Base-by-base conservation (phyloP, 768 basidiomycete species). In the Amanita polypyramis region DNA sequence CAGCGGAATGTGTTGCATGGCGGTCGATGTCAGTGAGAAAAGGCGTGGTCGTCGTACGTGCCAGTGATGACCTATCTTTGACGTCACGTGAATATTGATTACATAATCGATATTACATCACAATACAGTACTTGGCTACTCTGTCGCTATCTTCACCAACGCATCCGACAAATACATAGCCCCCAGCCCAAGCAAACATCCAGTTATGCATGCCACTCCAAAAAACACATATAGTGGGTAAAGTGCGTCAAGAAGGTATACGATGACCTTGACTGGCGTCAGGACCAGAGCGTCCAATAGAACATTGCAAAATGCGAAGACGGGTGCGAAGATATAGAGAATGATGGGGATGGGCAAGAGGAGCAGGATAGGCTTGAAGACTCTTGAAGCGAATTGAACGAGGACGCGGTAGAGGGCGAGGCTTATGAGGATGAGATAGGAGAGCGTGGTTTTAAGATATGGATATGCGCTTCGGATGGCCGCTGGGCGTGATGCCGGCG, bases 141-240 rank as follows among this genome's bases (percentile, higher is more conserved):
- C 42, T 10, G 9, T 21, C 10, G 32, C 36, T 4, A 47, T 32
- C 19, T 23, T 35, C 33, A 49, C 47, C 39, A 49, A 35, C 21
- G 25, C 5, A 33, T 49, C 33, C 67, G 47, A 49, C 12, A 49
- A 4, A 11, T 32, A 49, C 10, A 19, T 42, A 7, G 25, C 79
- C 10, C 63, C 51, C 1, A 70, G 41, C 2, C 79, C 79, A 1
- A 80, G 37, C 15, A 69, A 14, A 8, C 60, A 62, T 5, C 79
- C 79, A 7, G 66, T 65, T 43, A 81, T 72, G 52, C 74, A 77
- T 1, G 79, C 78, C 1, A 75, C 70, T 1, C 76, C 76, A 33
- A 66, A 69, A 50, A 80, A 72, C 11, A 79, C 69, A 52, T 80
- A 81, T 29, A 79, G 43, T 0, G 79, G 79, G 40, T 74, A 77